Evolutionary conservation across 768 basidiomycete species (phyloP).

Genomic region (Trichaptum fuscoviolaceum): DNA sequence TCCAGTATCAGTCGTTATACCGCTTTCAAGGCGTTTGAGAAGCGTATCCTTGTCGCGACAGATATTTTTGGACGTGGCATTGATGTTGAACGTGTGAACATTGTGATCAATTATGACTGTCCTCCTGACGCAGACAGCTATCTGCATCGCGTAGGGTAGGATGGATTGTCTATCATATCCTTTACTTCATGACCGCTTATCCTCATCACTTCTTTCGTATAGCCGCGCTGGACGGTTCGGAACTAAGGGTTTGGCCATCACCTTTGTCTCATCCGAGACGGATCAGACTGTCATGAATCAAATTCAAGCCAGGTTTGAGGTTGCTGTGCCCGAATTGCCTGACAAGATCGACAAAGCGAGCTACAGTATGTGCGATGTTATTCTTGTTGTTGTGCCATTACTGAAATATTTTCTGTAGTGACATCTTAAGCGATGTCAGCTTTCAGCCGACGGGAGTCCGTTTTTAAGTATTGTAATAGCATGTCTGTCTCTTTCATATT

Average conservation of each 20-base stretch:
- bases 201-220: constrained; percentile 5
- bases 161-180: constrained; percentile 9
- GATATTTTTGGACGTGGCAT: constrained; percentile 99
- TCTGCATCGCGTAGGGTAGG: constrained; percentile 93
- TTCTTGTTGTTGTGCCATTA: neutral
- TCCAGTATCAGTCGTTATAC: constrained; percentile 88
- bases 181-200: neutral
- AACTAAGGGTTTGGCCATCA: constrained; percentile 98
- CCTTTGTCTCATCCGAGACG: constrained; percentile 87
- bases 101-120: constrained; percentile 98
- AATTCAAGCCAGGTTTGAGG: constrained; percentile 96
- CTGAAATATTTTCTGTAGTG: constrained; percentile 23
- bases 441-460: neutral
- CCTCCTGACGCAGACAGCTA: constrained; percentile 98
- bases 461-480: constrained; percentile 10
- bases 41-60: constrained; percentile 96
- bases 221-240: constrained; percentile 99
- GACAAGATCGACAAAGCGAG: constrained; percentile 91
- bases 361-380: constrained; percentile 67
- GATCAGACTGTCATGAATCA: constrained; percentile 93
- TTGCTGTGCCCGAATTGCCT: constrained; percentile 92
- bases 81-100: constrained; percentile 99
- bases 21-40: constrained; percentile 99
- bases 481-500: neutral
- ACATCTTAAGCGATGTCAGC: constrained; percentile 27